Evolutionary conservation across 129 eudicot species (phyloP).

Genomic region (Chrysanthemum lavandulifolium): DNA sequence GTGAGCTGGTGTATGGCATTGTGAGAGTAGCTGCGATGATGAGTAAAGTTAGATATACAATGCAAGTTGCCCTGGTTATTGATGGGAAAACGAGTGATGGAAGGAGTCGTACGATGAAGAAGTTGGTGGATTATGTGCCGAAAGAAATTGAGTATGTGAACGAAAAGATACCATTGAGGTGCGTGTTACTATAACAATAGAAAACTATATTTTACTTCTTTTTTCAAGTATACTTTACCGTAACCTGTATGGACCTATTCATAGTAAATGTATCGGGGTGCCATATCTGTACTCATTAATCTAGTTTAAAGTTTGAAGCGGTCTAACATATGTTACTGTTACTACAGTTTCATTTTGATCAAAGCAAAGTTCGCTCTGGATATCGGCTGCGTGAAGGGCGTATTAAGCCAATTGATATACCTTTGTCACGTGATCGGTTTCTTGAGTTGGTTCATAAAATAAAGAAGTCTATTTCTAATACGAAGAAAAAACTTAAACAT

Average conservation of each 20-base stretch:
- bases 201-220: no score
- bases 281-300: neutral
- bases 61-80: slow-evolving; percentile 24
- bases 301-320: neutral
- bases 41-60: slow-evolving; percentile 25
- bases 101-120: neutral
- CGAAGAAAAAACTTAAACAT: no score
- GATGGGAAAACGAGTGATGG: slow-evolving; percentile 32
- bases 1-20: slow-evolving; percentile 39
- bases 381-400: slow-evolving; percentile 91
- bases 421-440: no score
- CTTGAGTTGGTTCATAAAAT: no score
- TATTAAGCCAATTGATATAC: slow-evolving; percentile 79
- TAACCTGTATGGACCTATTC: neutral
- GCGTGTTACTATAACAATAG: no score
- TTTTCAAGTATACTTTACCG: no score
- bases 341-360: slow-evolving; percentile 89
- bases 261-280: neutral
- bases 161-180: no score
- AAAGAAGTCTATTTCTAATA: no score
- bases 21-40: slow-evolving; percentile 51
- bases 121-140: no score
- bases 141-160: no score
- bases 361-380: slow-evolving; percentile 87
- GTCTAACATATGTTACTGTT: slow-evolving; percentile 24